These are phyloP conservation scores for Ceratocystis albifundus DNA, from an alignment of 2,329 filamentous ascomycete genomes.

Conservation along the genomic window DNA sequence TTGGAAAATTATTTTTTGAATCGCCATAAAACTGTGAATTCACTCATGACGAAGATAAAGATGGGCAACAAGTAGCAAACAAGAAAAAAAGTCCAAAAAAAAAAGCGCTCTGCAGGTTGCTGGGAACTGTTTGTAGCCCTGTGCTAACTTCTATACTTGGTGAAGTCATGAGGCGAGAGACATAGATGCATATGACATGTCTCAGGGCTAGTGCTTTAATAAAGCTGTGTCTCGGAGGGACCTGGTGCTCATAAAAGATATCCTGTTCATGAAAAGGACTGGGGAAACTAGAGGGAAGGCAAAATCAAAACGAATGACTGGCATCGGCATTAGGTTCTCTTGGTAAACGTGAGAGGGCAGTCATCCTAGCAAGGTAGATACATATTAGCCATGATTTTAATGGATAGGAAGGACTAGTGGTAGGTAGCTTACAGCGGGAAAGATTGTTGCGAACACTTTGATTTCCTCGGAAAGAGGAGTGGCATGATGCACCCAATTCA, in stretches of 20 bases:
- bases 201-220: too few relatives aligned
- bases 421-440: constrained; percentile 64
- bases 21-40: background rate
- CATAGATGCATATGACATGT: too few relatives aligned
- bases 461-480: constrained; percentile 84
- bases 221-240: too few relatives aligned
- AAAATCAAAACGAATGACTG: background rate
- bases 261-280: background rate
- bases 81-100: too few relatives aligned
- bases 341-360: constrained; percentile 63
- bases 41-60: background rate
- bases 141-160: background rate
- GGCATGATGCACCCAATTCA: constrained; percentile 83
- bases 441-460: constrained; percentile 96
- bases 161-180: too few relatives aligned
- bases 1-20: background rate
- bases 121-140: background rate
- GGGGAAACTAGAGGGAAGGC: background rate
- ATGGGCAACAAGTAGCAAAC: background rate
- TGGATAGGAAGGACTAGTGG: constrained; percentile 10
- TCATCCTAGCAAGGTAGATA: constrained; percentile 50
- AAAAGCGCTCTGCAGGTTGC: too few relatives aligned
- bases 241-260: too few relatives aligned
- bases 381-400: constrained; percentile 26
- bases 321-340: constrained; percentile 26